A percentile compares a stretch with the other conserved stretches of the same genome.
These are phyloP conservation scores for Russula sp. DNA, from an alignment of 768 basidiomycete species.

Conservation along the genomic window DNA sequence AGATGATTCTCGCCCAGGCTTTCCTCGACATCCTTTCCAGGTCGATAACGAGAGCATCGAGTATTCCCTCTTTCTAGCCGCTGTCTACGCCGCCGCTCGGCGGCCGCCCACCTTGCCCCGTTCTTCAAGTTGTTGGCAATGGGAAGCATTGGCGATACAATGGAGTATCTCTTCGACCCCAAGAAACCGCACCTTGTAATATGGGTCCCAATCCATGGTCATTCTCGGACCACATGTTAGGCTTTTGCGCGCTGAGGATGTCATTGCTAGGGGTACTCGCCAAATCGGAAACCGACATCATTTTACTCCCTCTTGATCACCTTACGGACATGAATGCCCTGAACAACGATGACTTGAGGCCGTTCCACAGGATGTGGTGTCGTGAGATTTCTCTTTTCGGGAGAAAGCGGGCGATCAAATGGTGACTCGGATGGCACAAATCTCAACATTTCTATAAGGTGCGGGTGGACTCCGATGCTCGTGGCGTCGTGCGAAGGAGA, in stretches of 20 bases:
- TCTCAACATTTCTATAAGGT: background rate
- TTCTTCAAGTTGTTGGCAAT: background rate
- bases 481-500: conserved; percentile 1
- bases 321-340: background rate
- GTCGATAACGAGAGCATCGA: background rate
- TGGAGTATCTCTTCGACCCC: background rate
- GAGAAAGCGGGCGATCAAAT: too few relatives aligned
- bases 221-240: background rate
- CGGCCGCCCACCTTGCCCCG: background rate
- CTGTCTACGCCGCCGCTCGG: background rate
- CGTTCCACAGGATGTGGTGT: background rate
- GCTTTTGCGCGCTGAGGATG: background rate
- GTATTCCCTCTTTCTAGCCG: background rate
- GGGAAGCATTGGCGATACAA: background rate
- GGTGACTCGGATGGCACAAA: background rate
- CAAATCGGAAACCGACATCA: background rate
- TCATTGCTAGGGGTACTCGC: background rate
- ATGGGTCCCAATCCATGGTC: background rate
- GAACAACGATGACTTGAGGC: background rate
- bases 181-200: background rate
- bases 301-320: too few relatives aligned
- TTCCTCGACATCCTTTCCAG: background rate
- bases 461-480: background rate
- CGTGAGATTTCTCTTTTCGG: background rate
- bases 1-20: background rate